Base-by-base conservation (phyloP, 2,329 filamentous ascomycete genomes). In the Alternaria ventricosa region DNA sequence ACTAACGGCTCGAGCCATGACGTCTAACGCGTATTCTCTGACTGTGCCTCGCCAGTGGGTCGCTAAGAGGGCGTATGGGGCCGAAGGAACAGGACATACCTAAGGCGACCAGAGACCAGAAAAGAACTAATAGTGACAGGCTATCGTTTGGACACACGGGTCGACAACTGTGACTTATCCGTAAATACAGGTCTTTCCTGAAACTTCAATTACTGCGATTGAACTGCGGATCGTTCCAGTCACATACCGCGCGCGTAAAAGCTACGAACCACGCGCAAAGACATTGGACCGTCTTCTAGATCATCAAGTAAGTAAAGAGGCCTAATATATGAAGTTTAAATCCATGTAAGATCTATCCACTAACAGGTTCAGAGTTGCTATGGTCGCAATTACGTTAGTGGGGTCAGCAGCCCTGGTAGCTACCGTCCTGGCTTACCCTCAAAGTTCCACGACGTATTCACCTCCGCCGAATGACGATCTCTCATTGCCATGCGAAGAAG, bases 401-500 rank as follows among this genome's bases (percentile, higher is more conserved):
- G 36, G 33, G n/a, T n/a, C 27, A 33, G 25, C 28, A 13, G 57
- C 41, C 20, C 22, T 59, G 11, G 13, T 27, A 45, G 27, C 22
- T 33, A 27, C 13, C 23, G 36, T 59, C 15, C 20, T 59, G 27
- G 57, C 49, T 18, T 44, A 30, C 10, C 47, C 47, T 7, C 47
- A 59, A 15, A 47, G 47, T 7, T 45, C 13, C 0, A 20, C 23
- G 4, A 47, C 23, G 13, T 23, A 13, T 3, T 18, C 57, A 4
- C 13, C 20, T 5, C 30, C 23, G 6, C 41, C 57, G 20, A 25
- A 23, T 5, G 9, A 15, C 3, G 47, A 18, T 8, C 12, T 25
- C n/a, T 25, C 36, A 11, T 41, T 25, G 4, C 23, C 57, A 28
- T 72, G 70, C 56, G 45, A 54, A 12, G 62, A 67, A 41, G 56